A percentile compares a stretch with the other conserved stretches of the same genome.
These are phyloP conservation scores for Yamadazyma siamensis DNA, from an alignment of 1,139 yeast genomes.

Conservation along the genomic window DNA sequence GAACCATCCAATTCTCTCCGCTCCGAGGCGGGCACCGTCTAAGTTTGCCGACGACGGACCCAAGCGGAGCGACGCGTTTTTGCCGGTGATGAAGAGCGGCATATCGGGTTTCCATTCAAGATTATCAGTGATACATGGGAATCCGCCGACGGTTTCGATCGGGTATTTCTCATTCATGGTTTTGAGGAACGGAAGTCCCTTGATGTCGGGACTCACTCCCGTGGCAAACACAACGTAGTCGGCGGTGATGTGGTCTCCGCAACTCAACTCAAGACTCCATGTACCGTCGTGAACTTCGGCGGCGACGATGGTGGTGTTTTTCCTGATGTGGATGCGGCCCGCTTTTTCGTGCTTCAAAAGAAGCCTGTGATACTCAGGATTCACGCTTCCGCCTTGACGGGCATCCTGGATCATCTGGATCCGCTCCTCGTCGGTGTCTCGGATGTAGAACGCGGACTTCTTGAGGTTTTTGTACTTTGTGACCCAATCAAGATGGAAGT, in stretches of 20 bases:
- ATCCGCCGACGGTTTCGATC: slow-evolving; percentile 32
- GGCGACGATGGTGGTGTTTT: slow-evolving; percentile 20
- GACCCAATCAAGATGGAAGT: slow-evolving; percentile 52
- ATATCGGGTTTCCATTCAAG: slow-evolving; percentile 39
- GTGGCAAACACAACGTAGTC: slow-evolving; percentile 46
- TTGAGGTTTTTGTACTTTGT: slow-evolving; percentile 45
- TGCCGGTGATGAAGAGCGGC: slow-evolving; percentile 43
- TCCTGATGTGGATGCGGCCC: slow-evolving; percentile 25
- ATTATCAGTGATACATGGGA: slow-evolving; percentile 45
- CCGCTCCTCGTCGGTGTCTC: slow-evolving; percentile 42
- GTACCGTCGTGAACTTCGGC: slow-evolving; percentile 19
- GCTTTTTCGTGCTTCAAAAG: slow-evolving; percentile 26
- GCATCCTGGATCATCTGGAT: slow-evolving; percentile 40
- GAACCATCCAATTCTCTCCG: slow-evolving; percentile 45
- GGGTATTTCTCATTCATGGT: slow-evolving; percentile 23
- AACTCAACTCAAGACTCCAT: slow-evolving; percentile 18
- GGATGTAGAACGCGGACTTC: slow-evolving; percentile 41
- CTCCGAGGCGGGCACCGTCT: slow-evolving; percentile 48
- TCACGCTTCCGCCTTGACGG: slow-evolving; percentile 48
- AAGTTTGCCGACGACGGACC: slow-evolving; percentile 51
- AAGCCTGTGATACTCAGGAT: slow-evolving; percentile 41
- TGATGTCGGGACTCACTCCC: slow-evolving; percentile 34
- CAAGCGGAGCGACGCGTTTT: slow-evolving; percentile 41
- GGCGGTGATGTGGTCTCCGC: slow-evolving; percentile 6
- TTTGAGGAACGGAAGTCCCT: slow-evolving; percentile 26